Evolutionary conservation across 2,329 filamentous ascomycete species (phyloP).

Genomic region (Phoma herbarum): DNA sequence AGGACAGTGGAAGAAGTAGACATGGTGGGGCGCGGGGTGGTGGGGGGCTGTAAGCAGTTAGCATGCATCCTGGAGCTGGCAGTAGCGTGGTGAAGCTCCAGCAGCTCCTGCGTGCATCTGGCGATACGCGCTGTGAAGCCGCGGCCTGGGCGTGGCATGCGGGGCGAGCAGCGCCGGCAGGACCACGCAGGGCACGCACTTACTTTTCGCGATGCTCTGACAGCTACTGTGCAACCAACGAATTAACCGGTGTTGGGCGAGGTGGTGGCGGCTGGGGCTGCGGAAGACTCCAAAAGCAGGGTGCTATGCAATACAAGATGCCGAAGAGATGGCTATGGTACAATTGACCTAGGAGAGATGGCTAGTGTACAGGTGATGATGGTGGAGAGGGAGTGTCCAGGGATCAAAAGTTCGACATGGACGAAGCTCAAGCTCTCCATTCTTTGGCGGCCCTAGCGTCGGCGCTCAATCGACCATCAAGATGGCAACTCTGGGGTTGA

Average conservation of each 20-base stretch:
- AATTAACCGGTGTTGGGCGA: conserved; percentile 3
- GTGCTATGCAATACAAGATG: conserved; percentile 41
- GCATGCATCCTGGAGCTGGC: conserved; percentile 9
- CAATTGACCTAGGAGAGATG: conserved; percentile 28
- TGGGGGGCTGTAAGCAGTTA: conserved; percentile 29
- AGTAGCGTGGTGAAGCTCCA: conserved; percentile 23
- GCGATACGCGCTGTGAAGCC: conserved; percentile 10
- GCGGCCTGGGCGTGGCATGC: conserved; percentile 4
- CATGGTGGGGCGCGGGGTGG: conserved; percentile 33
- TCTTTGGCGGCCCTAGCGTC: conserved; percentile 14
- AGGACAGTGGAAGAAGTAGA: conserved; percentile 46
- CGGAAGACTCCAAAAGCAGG: conserved; percentile 41
- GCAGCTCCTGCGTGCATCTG: conserved; percentile 8
- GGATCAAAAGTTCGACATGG: conserved; percentile 9
- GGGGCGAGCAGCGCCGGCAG: conserved; percentile 6
- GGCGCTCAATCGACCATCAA: not conserved
- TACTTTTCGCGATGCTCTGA: conserved; percentile 10
- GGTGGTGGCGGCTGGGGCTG: conserved; percentile 20
- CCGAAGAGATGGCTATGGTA: conserved; percentile 37
- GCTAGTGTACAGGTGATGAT: conserved; percentile 18
- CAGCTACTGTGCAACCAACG: conserved; percentile 26
- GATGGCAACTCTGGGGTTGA: not conserved
- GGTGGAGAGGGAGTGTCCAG: conserved; percentile 13
- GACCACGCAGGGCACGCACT: conserved; percentile 1
- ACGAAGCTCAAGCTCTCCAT: conserved; percentile 17